These are phyloP conservation scores for Sicyos edulis DNA, from an alignment of 306 rosid genomes.

Conservation along the genomic window DNA sequence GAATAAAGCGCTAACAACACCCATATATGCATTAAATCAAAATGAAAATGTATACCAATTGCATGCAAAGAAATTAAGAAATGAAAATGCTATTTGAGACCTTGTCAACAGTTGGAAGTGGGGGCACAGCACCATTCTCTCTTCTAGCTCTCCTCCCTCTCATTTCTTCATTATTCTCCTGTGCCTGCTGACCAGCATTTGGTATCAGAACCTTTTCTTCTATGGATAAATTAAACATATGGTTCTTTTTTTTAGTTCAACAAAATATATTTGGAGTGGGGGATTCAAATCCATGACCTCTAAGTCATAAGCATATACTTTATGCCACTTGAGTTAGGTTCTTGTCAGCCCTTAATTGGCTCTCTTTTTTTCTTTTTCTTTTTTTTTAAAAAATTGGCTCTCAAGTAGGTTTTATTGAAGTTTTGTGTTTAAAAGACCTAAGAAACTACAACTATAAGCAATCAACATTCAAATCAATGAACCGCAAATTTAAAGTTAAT, in stretches of 20 bases:
- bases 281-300: no score
- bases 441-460: not conserved
- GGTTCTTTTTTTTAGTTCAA: no score
- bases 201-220: conserved; percentile 18
- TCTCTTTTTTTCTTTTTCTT: no score
- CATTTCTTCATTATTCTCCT: conserved; percentile 74
- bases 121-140: conserved; percentile 50
- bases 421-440: no score
- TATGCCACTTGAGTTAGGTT: no score
- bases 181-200: conserved; percentile 40
- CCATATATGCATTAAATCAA: not conserved
- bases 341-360: no score
- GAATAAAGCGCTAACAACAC: not conserved
- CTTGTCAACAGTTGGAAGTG: conserved; percentile 54
- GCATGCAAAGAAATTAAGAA: conserved; percentile 10
- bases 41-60: not conserved
- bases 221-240: not conserved
- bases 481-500: conserved; percentile 11
- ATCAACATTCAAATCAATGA: not conserved
- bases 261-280: no score
- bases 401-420: no score
- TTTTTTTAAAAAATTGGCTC: no score
- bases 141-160: conserved; percentile 63
- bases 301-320: no score
- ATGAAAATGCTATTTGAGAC: conserved; percentile 29